A percentile compares a stretch with the other conserved stretches of the same genome.
These are phyloP conservation scores for Galerina marginata DNA, from an alignment of 768 basidiomycete genomes.

Conservation along the genomic window DNA sequence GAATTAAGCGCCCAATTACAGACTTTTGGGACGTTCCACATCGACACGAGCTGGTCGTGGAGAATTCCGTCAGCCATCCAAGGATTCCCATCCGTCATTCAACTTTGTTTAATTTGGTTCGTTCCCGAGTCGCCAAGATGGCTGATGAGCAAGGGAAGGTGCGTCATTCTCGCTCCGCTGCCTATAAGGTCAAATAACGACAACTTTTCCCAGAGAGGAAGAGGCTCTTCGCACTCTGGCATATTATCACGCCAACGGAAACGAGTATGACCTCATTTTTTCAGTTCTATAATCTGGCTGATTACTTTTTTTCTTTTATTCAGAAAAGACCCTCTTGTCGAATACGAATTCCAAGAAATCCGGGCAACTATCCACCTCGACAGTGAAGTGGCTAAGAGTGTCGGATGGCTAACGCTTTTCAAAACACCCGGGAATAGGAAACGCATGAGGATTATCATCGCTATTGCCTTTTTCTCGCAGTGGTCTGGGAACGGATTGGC, in stretches of 20 bases:
- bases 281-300: not conserved
- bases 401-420: slow-evolving; percentile 51
- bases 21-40: slow-evolving; percentile 71
- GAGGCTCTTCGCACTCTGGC: slow-evolving; percentile 56
- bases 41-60: slow-evolving; percentile 68
- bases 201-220: slow-evolving; percentile 32
- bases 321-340: slow-evolving; percentile 59
- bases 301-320: not conserved
- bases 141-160: slow-evolving; percentile 65
- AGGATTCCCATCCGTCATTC: slow-evolving; percentile 60
- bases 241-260: slow-evolving; percentile 62
- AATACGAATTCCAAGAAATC: slow-evolving; percentile 68
- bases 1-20: not conserved
- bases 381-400: slow-evolving; percentile 39
- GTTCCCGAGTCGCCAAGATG: slow-evolving; percentile 77
- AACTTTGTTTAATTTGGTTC: slow-evolving; percentile 62
- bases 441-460: slow-evolving; percentile 60
- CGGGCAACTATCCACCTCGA: slow-evolving; percentile 55
- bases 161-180: not conserved
- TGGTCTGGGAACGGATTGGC: slow-evolving; percentile 61
- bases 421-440: slow-evolving; percentile 55
- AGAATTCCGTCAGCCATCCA: slow-evolving; percentile 70
- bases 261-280: slow-evolving; percentile 24
- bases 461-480: slow-evolving; percentile 63
- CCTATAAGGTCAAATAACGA: not conserved